A percentile compares a stretch with the other conserved stretches of the same genome.
Conservation (phyloP, 768 basidiomycete genomes). For the Kwoniella newhampshirensis region DNA sequence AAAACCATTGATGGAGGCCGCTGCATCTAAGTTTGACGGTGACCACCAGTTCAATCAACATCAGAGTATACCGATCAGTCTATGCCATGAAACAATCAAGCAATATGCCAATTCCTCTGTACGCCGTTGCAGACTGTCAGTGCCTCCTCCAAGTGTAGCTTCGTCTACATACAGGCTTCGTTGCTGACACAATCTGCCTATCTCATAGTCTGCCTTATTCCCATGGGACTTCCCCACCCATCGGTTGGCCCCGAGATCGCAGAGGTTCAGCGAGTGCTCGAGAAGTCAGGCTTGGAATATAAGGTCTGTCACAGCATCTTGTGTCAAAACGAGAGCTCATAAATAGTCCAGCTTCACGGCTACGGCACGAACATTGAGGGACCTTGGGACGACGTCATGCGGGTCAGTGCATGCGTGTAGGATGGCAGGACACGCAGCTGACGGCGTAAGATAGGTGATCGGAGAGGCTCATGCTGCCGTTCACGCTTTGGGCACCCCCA, state of each 20-base stretch:
- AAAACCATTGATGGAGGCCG: too few species aligned
- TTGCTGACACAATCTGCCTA: too few species aligned
- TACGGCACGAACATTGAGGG: constrained; percentile 94
- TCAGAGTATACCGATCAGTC: too few species aligned
- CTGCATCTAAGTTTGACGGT: too few species aligned
- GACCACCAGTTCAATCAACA: too few species aligned
- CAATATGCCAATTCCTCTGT: constrained; percentile 25
- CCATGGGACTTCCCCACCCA: constrained; percentile 44
- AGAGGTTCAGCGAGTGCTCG: constrained; percentile 72
- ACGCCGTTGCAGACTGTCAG: constrained; percentile 52
- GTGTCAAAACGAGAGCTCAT: not conserved
- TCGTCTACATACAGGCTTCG: too few species aligned
- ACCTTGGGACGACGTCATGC: constrained; percentile 77
- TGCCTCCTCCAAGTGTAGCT: constrained; percentile 2
- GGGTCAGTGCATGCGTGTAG: constrained; percentile 44
- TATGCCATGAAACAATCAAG: not conserved
- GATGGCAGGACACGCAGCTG: too few species aligned
- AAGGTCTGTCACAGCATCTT: constrained; percentile 59
- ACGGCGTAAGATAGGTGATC: too few species aligned
- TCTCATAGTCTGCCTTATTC: constrained; percentile 51
- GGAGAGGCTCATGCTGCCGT: constrained; percentile 72
- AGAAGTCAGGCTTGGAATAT: constrained; percentile 77
- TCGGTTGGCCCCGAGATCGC: constrained; percentile 50
- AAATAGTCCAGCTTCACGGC: constrained; percentile 53
- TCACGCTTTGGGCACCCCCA: constrained; percentile 44